Base-by-base conservation (phyloP, 1,284 basidiomycete genomes). In the Coniferiporia sulphurascens region DNA sequence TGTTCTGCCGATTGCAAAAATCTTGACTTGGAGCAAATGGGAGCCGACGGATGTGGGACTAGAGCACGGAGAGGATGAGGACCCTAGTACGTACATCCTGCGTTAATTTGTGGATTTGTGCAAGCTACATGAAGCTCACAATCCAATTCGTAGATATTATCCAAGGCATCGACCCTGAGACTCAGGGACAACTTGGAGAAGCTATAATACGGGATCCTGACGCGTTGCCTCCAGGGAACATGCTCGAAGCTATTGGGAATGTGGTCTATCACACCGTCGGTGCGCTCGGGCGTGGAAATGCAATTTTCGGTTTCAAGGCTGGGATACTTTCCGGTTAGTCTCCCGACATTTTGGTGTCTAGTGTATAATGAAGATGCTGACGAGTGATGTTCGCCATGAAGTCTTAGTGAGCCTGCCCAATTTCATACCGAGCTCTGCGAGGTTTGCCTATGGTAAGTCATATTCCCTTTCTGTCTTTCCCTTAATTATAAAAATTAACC, bases 291-390 rank as follows among this genome's bases (percentile, higher is more conserved):
- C 71, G 76, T 15, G 88, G 87, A 4, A 87, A 90, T 65, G 70
- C 74, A 1, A 72, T 93, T 59, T 95, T 86, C 64, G 89, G 89
- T 0, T 57, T 94, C 64, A 96, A 96, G 72, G 91, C 88, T 0
- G 91, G 84, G 0, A 63, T 87, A 9, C 69, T 95, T 52, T 84
- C 87, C 45, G 77, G 84, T 78, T 46, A 61, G n/a, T n/a, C n/a
- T n/a, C 71, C 58, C 49, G 2, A 38, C 44, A n/a, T 17, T 57
- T 41, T 22, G 46, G 48, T 61, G 21, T 12, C 48, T 34, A 51
- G n/a, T 7, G 44, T 49, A n/a, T 45, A n/a, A n/a, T n/a, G n/a
- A n/a, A n/a, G n/a, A n/a, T 45, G 9, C 6, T 17, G 43, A 55
- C 21, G 48, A 21, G 22, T 36, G 22, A 52, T 38, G 13, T 48